Conservation (phyloP, 768 basidiomycete species). For the Suillus plorans region DNA sequence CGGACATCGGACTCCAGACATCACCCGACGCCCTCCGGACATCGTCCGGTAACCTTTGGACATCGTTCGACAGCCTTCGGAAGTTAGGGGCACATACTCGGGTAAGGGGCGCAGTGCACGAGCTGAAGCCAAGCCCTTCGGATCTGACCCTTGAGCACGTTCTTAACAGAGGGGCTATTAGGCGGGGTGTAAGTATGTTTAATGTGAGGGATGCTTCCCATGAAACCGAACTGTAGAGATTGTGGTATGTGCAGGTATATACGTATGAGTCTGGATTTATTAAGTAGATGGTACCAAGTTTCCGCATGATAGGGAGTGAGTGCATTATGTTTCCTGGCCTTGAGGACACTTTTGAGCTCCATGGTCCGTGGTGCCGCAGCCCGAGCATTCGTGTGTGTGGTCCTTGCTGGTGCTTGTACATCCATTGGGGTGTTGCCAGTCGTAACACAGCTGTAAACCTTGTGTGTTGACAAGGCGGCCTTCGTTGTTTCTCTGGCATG, state of each 20-base stretch:
- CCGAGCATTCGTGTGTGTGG: conserved; percentile 39
- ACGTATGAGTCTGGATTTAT: not conserved
- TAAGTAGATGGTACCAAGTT: not conserved
- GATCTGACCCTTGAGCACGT: no score
- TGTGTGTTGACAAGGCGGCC: not conserved
- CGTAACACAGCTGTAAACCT: not conserved
- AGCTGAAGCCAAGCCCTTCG: no score
- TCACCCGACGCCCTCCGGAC: no score
- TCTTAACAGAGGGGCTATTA: not conserved
- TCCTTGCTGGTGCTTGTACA: not conserved
- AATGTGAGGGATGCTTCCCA: not conserved
- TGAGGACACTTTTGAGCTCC: conserved; percentile 10
- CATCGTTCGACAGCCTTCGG: no score
- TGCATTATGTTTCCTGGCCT: not conserved
- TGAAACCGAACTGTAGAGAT: not conserved
- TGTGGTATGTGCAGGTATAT: not conserved
- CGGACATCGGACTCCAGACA: no score
- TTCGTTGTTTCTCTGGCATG: not conserved
- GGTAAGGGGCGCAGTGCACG: no score
- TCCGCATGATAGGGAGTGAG: not conserved
- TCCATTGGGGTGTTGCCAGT: not conserved
- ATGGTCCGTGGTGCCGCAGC: conserved; percentile 30
- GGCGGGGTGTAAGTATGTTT: no score
- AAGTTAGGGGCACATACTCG: no score
- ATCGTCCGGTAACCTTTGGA: no score